Evolutionary conservation across 2,329 filamentous ascomycete genomes (phyloP).

Genomic region (Cadophora sp.): DNA sequence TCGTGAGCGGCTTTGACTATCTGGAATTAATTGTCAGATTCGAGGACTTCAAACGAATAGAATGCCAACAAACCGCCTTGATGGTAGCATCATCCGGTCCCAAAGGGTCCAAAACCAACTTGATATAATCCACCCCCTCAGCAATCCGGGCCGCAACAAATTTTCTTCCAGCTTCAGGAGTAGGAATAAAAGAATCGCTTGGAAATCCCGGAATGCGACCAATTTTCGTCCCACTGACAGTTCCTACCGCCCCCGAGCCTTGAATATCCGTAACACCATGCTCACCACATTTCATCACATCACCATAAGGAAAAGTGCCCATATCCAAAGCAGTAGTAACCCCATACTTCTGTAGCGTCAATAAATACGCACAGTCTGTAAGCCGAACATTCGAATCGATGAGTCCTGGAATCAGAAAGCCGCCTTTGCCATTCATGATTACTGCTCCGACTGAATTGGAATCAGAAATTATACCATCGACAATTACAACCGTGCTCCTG

Average conservation of each 20-base stretch:
- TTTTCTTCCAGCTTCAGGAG: neutral
- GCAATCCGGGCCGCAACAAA: slow-evolving; percentile 10
- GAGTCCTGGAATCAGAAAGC: slow-evolving; percentile 7
- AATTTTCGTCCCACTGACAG: slow-evolving; percentile 2
- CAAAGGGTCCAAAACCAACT: slow-evolving; percentile 10
- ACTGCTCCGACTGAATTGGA: neutral
- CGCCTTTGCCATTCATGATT: slow-evolving; percentile 6
- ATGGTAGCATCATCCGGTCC: slow-evolving; percentile 15
- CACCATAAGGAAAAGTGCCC: slow-evolving; percentile 1
- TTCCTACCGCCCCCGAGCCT: slow-evolving; percentile 1
- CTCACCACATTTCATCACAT: slow-evolving; percentile 5
- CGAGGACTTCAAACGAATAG: neutral
- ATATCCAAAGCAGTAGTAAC: slow-evolving; percentile 15
- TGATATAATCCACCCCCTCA: slow-evolving; percentile 13
- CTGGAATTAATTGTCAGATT: neutral
- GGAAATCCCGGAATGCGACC: neutral
- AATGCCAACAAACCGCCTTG: neutral
- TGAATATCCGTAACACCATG: slow-evolving; percentile 9
- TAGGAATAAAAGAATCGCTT: slow-evolving; percentile 1
- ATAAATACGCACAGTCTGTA: slow-evolving; percentile 8
- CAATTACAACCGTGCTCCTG: slow-evolving; percentile 4
- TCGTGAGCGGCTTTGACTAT: slow-evolving; percentile 2
- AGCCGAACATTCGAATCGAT: slow-evolving; percentile 15
- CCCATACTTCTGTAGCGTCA: slow-evolving; percentile 7
- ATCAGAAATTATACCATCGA: slow-evolving; percentile 5